These are phyloP conservation scores for Polychaeton citri DNA, from an alignment of 2,329 filamentous ascomycete genomes.

Conservation along the genomic window DNA sequence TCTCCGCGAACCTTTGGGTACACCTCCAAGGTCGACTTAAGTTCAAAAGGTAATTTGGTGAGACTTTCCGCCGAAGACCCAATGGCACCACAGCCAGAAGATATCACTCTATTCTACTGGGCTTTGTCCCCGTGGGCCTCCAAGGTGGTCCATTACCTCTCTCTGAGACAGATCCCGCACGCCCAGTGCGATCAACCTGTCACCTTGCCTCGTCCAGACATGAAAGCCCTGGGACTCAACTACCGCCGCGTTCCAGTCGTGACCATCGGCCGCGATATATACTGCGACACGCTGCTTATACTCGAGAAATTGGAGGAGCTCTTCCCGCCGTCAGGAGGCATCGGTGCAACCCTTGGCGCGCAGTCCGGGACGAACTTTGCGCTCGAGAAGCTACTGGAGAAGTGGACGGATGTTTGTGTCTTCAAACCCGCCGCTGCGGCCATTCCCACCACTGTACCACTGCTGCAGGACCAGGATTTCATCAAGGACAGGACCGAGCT, in stretches of 20 bases:
- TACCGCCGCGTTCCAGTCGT: slow-evolving; percentile 20
- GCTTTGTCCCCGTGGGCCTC: slow-evolving; percentile 50
- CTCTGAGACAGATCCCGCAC: slow-evolving; percentile 50
- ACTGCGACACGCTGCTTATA: slow-evolving; percentile 15
- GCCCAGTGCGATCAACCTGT: slow-evolving; percentile 23
- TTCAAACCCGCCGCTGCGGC: slow-evolving; percentile 8
- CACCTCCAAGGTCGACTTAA: too few relatives aligned
- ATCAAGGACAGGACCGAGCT: slow-evolving; percentile 8
- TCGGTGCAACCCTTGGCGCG: slow-evolving; percentile 1
- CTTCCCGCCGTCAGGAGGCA: slow-evolving; percentile 2
- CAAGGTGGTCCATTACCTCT: slow-evolving; percentile 54
- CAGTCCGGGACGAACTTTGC: slow-evolving; percentile 4
- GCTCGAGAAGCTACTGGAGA: slow-evolving; percentile 8
- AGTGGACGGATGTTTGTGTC: slow-evolving; percentile 8
- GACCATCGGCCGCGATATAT: slow-evolving; percentile 19
- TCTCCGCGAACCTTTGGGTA: too few relatives aligned
- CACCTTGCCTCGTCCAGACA: slow-evolving; percentile 16
- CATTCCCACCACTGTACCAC: slow-evolving; percentile 4
- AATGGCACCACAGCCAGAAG: slow-evolving; percentile 4
- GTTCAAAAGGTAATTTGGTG: too few relatives aligned
- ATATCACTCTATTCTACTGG: slow-evolving; percentile 50
- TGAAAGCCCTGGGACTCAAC: slow-evolving; percentile 17
- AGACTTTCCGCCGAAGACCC: too few relatives aligned
- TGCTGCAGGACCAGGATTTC: slow-evolving; percentile 7
- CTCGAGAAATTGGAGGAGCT: slow-evolving; percentile 17